Percentiles rank a stretch among this genome's conserved stretches.
Conservation (phyloP, 257 asterid species). For the Echium plantagineum region DNA sequence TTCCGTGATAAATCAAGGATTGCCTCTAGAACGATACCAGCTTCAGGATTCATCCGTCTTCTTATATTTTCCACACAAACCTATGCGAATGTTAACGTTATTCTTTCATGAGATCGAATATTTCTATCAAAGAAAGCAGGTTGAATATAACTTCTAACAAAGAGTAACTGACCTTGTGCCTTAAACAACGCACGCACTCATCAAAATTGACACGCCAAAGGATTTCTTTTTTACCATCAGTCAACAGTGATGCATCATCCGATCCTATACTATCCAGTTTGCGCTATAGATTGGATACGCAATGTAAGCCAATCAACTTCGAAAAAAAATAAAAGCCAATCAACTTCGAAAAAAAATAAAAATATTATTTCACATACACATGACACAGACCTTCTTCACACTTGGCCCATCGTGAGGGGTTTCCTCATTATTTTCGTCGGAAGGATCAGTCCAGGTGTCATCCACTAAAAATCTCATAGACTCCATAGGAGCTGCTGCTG, state of each 20-base stretch:
- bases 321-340: too few relatives aligned
- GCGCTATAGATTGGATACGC: conserved; percentile 33
- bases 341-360: too few relatives aligned
- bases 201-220: conserved; percentile 92
- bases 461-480: conserved; percentile 51
- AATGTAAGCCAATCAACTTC: conserved; percentile 14
- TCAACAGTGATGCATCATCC: conserved; percentile 21
- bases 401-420: conserved; percentile 11
- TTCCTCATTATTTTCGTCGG: conserved; percentile 30
- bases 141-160: not conserved
- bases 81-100: conserved; percentile 19
- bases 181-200: conserved; percentile 55
- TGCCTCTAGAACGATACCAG: conserved; percentile 65
- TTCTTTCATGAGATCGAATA: not conserved
- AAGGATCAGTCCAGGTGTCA: conserved; percentile 32
- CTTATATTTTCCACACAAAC: conserved; percentile 59
- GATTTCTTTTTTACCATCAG: conserved; percentile 39
- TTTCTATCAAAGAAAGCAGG: too few relatives aligned
- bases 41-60: conserved; percentile 41
- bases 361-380: not conserved
- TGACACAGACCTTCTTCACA: conserved; percentile 55
- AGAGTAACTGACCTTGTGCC: conserved; percentile 47
- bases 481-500: conserved; percentile 74
- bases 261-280: conserved; percentile 36
- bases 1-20: conserved; percentile 41